These are phyloP conservation scores for Globisporangium camurandrum DNA, from an alignment of 352 stramenopile genomes.

Conservation along the genomic window DNA sequence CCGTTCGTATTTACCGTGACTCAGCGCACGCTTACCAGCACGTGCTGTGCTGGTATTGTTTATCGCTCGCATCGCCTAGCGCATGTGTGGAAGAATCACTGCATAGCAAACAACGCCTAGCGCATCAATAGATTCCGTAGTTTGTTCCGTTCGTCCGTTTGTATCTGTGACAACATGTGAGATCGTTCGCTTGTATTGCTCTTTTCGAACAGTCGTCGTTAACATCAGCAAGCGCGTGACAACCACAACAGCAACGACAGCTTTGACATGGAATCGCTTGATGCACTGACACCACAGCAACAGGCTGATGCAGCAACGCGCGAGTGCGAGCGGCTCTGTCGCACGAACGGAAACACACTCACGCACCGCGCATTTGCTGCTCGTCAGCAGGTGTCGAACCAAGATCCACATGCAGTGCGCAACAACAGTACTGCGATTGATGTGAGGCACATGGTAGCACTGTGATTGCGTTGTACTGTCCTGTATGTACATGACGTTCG, in stretches of 20 bases:
- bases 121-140: slow-evolving; percentile 8
- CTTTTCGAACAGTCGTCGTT: not conserved
- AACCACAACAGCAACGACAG: not conserved
- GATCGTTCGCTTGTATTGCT: too few species aligned
- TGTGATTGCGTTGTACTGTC: not conserved
- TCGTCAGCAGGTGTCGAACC: slow-evolving; percentile 14
- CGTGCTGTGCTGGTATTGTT: not conserved
- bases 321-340: slow-evolving; percentile 28
- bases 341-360: slow-evolving; percentile 33
- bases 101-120: too few species aligned
- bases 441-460: too few species aligned
- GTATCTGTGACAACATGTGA: not conserved
- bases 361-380: slow-evolving; percentile 28
- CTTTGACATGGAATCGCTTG: slow-evolving; percentile 21
- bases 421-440: too few species aligned
- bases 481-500: too few species aligned
- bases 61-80: too few species aligned
- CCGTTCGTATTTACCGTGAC: too few species aligned
- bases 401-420: too few species aligned
- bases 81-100: too few species aligned
- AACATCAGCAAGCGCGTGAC: not conserved
- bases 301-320: slow-evolving; percentile 15
- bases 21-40: too few species aligned
- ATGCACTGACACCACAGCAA: slow-evolving; percentile 18
- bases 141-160: too few species aligned